Percentiles rank a stretch among this genome's conserved stretches.
phyloP scores from a whole-genome alignment of 352 stramenopile species.

The Globisporangium yorkense region DNA sequence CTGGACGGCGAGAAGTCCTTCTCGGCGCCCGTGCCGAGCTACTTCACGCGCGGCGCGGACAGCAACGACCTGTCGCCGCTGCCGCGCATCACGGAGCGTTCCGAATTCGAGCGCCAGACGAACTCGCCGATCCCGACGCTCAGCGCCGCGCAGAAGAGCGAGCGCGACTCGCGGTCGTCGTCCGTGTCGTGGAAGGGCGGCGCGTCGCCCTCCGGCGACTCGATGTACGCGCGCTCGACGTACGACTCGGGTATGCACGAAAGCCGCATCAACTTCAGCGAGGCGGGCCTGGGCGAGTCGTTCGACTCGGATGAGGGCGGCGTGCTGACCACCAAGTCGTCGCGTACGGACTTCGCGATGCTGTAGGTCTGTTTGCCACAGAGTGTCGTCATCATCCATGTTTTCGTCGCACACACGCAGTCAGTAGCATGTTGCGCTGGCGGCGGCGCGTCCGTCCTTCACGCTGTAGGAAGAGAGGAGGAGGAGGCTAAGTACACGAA shows the following conservation, averaged over 20 bases:
- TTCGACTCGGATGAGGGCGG: constrained; percentile 27
- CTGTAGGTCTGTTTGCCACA: constrained; percentile 21
- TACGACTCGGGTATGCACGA: constrained; percentile 30
- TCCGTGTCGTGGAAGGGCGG: constrained; percentile 24
- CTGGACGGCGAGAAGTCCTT: constrained; percentile 38
- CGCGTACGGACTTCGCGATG: constrained; percentile 41
- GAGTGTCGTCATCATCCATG: not conserved
- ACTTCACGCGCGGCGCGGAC: constrained; percentile 31
- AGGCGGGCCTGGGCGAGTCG: constrained; percentile 34
- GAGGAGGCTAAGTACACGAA: not conserved
- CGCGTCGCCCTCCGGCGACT: constrained; percentile 28
- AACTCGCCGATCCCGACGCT: constrained; percentile 45
- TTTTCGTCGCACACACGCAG: not conserved
- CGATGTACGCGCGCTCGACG: constrained; percentile 22
- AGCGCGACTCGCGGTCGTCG: constrained; percentile 38
- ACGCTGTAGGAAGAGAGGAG: no score
- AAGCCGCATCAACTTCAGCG: constrained; percentile 67
- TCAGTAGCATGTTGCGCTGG: no score
- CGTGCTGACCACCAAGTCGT: constrained; percentile 23
- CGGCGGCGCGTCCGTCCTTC: no score
- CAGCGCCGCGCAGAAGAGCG: constrained; percentile 15
- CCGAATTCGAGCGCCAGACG: constrained; percentile 9
- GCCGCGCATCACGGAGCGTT: constrained; percentile 7
- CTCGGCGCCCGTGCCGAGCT: constrained; percentile 27
- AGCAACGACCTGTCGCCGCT: constrained; percentile 26